These are phyloP conservation scores for Chaetomiaceae sp. DNA, from an alignment of 2,329 filamentous ascomycete genomes.

Conservation along the genomic window DNA sequence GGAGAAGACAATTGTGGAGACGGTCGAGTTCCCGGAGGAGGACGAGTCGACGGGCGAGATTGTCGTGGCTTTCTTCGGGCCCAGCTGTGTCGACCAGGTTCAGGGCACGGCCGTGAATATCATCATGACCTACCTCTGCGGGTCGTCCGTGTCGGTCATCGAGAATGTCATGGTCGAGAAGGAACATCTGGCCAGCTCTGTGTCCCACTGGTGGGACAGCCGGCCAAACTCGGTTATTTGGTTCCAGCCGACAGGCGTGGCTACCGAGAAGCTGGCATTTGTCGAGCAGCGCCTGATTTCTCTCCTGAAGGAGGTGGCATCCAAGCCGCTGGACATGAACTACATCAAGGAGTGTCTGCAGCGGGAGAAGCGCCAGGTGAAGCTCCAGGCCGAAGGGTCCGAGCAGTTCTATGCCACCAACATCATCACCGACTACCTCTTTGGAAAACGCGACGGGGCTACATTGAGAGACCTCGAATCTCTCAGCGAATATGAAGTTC, in stretches of 20 bases:
- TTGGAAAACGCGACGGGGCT: constrained; percentile 77
- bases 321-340: constrained; percentile 76
- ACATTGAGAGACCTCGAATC: constrained; percentile 57
- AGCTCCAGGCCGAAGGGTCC: constrained; percentile 75
- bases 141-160: constrained; percentile 85
- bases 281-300: constrained; percentile 84
- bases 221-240: constrained; percentile 78
- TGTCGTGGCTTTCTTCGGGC: constrained; percentile 79
- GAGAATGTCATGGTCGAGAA: constrained; percentile 91
- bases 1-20: constrained; percentile 65
- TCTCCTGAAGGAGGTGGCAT: constrained; percentile 72
- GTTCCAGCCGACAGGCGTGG: constrained; percentile 80
- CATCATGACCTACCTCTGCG: constrained; percentile 78
- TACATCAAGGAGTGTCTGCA: constrained; percentile 86
- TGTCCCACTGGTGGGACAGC: constrained; percentile 72
- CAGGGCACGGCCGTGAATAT: constrained; percentile 69
- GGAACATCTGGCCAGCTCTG: constrained; percentile 82
- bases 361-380: constrained; percentile 73
- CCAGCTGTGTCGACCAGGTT: constrained; percentile 65
- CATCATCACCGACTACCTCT: constrained; percentile 88
- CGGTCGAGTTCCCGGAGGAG: constrained; percentile 88
- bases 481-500: constrained; percentile 55
- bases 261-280: constrained; percentile 73
- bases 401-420: constrained; percentile 75
- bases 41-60: constrained; percentile 92